These are phyloP conservation scores for Mucor irregularis DNA, from an alignment of 371 early-diverging fungal genomes.

Conservation along the genomic window DNA sequence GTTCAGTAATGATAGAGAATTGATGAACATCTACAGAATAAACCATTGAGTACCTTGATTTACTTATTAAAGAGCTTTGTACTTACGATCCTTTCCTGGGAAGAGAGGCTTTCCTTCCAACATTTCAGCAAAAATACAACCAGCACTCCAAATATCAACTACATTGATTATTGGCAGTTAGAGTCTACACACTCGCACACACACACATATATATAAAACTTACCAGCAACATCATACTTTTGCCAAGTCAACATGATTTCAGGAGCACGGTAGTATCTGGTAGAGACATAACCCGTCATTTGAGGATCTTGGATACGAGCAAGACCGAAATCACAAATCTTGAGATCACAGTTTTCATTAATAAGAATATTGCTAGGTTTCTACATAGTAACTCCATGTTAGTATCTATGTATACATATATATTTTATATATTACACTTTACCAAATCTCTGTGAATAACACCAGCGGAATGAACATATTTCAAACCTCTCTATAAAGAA, in stretches of 20 bases:
- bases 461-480: slow-evolving; percentile 94
- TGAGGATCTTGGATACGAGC: slow-evolving; percentile 92
- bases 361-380: slow-evolving; percentile 96
- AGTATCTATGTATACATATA: neutral
- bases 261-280: slow-evolving; percentile 98
- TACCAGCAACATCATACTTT: slow-evolving; percentile 93
- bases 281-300: slow-evolving; percentile 97
- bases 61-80: neutral
- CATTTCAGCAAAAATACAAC: slow-evolving; percentile 99
- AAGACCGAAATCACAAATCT: slow-evolving; percentile 97
- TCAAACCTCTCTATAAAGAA: slow-evolving; percentile 72
- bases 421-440: slow-evolving; percentile 23
- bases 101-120: slow-evolving; percentile 94
- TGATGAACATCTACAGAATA: slow-evolving; percentile 77
- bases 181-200: no score
- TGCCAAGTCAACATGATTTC: slow-evolving; percentile 99
- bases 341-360: slow-evolving; percentile 95
- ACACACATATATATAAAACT: no score
- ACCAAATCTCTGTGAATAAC: slow-evolving; percentile 95
- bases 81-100: slow-evolving; percentile 92
- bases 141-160: slow-evolving; percentile 99
- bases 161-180: no score
- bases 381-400: slow-evolving; percentile 26
- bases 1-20: slow-evolving; percentile 91
- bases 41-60: neutral